Percentiles rank a stretch among this genome's conserved stretches.
Conservation (phyloP, 78 protist genomes). For the Thecamonas trahens region DNA sequence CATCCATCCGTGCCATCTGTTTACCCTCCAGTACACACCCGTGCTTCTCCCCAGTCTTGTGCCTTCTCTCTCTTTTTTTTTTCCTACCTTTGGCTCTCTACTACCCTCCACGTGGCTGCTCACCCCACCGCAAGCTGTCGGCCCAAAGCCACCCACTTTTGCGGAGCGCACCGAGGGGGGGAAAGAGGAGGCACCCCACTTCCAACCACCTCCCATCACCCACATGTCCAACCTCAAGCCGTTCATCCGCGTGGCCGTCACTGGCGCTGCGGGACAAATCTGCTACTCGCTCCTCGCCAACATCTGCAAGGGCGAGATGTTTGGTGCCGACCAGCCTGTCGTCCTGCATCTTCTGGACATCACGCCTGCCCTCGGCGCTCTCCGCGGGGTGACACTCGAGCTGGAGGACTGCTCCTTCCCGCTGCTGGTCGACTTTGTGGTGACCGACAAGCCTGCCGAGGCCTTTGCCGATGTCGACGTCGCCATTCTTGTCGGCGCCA, state of each 20-base stretch:
- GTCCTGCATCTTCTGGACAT: conserved; percentile 83
- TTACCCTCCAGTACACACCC: no score
- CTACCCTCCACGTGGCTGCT: no score
- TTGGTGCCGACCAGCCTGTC: conserved; percentile 47
- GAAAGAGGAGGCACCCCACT: no score
- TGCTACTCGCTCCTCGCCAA: conserved; percentile 61
- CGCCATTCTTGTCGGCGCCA: conserved; percentile 83
- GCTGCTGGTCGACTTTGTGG: conserved; percentile 10
- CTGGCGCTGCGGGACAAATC: conserved; percentile 94
- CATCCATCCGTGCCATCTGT: no score
- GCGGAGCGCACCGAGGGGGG: no score
- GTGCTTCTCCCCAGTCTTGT: no score
- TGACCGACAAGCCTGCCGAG: conserved; percentile 13
- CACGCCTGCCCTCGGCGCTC: conserved; percentile 31
- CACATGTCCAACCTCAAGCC: no score
- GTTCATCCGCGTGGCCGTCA: conserved; percentile 58
- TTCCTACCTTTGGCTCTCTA: no score
- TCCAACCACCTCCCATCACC: no score
- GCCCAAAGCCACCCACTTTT: no score
- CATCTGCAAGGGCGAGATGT: conserved; percentile 41
- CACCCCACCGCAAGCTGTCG: no score
- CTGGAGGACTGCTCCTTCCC: conserved; percentile 49
- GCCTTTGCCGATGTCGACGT: conserved; percentile 41
- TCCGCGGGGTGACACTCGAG: conserved; percentile 55
- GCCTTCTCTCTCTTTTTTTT: no score